Percentiles rank a stretch among this genome's conserved stretches.
Evolutionary conservation across 1,139 yeast genomes (phyloP).

Genomic region (Yamadazyma diddensiae): DNA sequence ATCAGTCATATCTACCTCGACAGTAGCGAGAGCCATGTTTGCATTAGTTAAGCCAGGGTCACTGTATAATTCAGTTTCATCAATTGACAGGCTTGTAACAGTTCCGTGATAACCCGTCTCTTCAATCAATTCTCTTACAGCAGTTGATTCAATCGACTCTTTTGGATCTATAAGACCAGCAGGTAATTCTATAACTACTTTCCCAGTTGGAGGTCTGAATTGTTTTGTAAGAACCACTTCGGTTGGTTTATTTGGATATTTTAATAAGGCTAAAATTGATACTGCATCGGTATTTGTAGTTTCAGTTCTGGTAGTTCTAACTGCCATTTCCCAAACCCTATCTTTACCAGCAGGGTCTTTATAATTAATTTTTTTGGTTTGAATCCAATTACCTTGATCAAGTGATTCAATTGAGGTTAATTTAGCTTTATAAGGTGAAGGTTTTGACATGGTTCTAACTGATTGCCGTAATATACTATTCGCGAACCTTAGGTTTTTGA

Average conservation of each 20-base stretch:
- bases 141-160: constrained; percentile 76
- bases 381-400: constrained; percentile 44
- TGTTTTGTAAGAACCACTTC: constrained; percentile 79
- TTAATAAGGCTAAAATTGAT: constrained; percentile 74
- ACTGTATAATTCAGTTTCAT: constrained; percentile 52
- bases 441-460: too few species aligned
- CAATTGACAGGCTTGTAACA: constrained; percentile 47
- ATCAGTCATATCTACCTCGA: constrained; percentile 68
- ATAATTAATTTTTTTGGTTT: constrained; percentile 60
- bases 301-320: constrained; percentile 72
- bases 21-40: constrained; percentile 75
- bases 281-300: constrained; percentile 80
- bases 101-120: constrained; percentile 89
- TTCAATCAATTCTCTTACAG: constrained; percentile 81
- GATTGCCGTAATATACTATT: background rate
- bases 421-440: constrained; percentile 20
- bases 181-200: constrained; percentile 88
- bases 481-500: background rate
- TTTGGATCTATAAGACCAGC: constrained; percentile 91
- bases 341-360: constrained; percentile 62
- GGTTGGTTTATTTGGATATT: constrained; percentile 40
- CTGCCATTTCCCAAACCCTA: constrained; percentile 89
- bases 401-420: constrained; percentile 29
- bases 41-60: constrained; percentile 97
- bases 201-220: constrained; percentile 87